These are phyloP conservation scores for Psilocybe subaeruginosa DNA, from an alignment of 768 basidiomycete species.

Conservation along the genomic window DNA sequence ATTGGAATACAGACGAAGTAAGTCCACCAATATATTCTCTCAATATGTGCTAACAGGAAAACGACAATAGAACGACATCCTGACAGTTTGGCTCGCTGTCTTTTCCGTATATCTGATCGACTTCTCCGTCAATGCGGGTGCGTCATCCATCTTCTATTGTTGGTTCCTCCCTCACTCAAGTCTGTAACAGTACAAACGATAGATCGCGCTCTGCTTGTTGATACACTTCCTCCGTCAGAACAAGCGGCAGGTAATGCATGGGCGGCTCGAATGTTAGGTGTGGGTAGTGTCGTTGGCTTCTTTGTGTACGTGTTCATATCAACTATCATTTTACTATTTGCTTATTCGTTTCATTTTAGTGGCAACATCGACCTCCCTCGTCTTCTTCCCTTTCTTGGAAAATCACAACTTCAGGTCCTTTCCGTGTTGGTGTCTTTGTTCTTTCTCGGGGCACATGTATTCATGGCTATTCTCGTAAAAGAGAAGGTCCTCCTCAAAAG, in stretches of 20 bases:
- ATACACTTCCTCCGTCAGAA: slow-evolving; percentile 70
- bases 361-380: slow-evolving; percentile 80
- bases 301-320: slow-evolving; percentile 64
- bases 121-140: slow-evolving; percentile 58
- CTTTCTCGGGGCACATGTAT: slow-evolving; percentile 65
- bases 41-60: not conserved
- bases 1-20: slow-evolving; percentile 32
- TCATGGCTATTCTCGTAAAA: slow-evolving; percentile 63
- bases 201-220: slow-evolving; percentile 89
- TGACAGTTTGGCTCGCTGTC: slow-evolving; percentile 84
- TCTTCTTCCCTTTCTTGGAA: slow-evolving; percentile 74
- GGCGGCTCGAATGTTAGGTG: slow-evolving; percentile 90
- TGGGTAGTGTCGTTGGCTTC: slow-evolving; percentile 87
- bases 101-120: slow-evolving; percentile 55
- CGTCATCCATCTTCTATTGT: slow-evolving; percentile 1
- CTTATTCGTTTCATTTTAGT: slow-evolving; percentile 37
- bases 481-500: slow-evolving; percentile 70
- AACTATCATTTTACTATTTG: not conserved
- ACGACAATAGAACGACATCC: slow-evolving; percentile 52
- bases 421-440: slow-evolving; percentile 73
- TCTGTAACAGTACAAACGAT: slow-evolving; percentile 72
- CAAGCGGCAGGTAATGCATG: slow-evolving; percentile 93
- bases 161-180: too few relatives aligned
- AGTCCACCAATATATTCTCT: slow-evolving; percentile 8
- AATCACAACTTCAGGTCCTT: slow-evolving; percentile 80